These are phyloP conservation scores for Apiotrichum brassicae DNA, from an alignment of 1,284 basidiomycete genomes.

Conservation along the genomic window DNA sequence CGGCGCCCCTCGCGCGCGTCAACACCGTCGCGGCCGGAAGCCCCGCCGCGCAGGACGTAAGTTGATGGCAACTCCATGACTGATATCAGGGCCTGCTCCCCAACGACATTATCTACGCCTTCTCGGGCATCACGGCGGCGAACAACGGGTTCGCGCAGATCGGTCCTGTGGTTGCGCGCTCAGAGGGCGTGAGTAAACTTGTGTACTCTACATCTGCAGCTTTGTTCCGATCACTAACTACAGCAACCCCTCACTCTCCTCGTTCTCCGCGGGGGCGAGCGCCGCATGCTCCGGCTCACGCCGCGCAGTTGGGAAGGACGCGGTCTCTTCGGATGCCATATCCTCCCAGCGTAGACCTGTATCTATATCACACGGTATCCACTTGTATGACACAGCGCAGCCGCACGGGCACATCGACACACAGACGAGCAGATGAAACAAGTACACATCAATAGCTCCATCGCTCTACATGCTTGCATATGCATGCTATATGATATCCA, in stretches of 20 bases:
- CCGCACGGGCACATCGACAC: too few relatives aligned
- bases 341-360: slow-evolving; percentile 51
- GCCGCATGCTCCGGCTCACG: slow-evolving; percentile 51
- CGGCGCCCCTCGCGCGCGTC: slow-evolving; percentile 61
- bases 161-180: slow-evolving; percentile 61
- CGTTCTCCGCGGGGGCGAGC: slow-evolving; percentile 46
- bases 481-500: slow-evolving; percentile 7
- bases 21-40: slow-evolving; percentile 68
- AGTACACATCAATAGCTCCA: too few relatives aligned
- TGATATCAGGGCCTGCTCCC: slow-evolving; percentile 58
- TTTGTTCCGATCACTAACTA: slow-evolving; percentile 8
- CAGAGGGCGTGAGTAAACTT: slow-evolving; percentile 65
- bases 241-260: slow-evolving; percentile 52
- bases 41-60: slow-evolving; percentile 69
- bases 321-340: slow-evolving; percentile 76
- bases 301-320: slow-evolving; percentile 66
- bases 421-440: too few relatives aligned
- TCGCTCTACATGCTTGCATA: slow-evolving; percentile 14
- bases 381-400: neutral
- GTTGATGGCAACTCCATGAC: slow-evolving; percentile 34
- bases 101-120: slow-evolving; percentile 66
- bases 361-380: neutral
- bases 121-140: slow-evolving; percentile 57
- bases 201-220: too few relatives aligned
- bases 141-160: slow-evolving; percentile 55